Base-by-base conservation (phyloP, 139 green algal genomes). In the Tetradesmus obliquus region DNA sequence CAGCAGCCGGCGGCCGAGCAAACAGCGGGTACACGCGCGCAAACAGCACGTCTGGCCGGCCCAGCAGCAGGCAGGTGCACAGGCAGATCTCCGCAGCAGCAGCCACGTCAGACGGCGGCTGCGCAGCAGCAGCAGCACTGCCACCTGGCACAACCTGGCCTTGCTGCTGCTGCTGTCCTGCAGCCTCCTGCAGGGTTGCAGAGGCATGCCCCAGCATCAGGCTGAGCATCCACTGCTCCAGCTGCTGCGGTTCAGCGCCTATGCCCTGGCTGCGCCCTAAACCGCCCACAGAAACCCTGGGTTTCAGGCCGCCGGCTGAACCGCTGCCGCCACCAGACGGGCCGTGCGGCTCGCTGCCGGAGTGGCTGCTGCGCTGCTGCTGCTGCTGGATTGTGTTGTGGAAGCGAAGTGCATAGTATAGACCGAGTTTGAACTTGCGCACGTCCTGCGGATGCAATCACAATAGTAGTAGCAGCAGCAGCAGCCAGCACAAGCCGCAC, bases 331-430 rank as follows among this genome's bases (percentile, higher is more conserved):
- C 69, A 66, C 86, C 84, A 17, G 58, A n/a, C 69, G 53, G n/a
- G 69, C 24, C 60, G 45, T 82, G 55, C 24, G 54, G 7, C 62
- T 82, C 54, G 71, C 89, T 24, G 66, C 62, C 54, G 82, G 8
- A 54, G 45, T 17, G 55, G 22, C 20, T 55, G 22, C 87, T 81
- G 74, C 76, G 74, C 55, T 20, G 54, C 72, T 86, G 87, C 45
- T 45, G 87, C 87, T 90, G 69, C 54, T 91, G 79, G 0, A 32
- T 69, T 66, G 83, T 76, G 81, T 84, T 90, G 88, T 94, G 91
- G 55, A 94, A 95, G 86, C 93, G 74, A 8, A 95, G 92, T 19
- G 85, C 92, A 55, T 91, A 93, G 80, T 89, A 92, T 54, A 95
- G 84, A 0, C 91, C 94, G 45, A 95, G 91, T 80, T 91, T 88